phyloP scores from a whole-genome alignment of 192 early-diverging fungal species.

The Podila horticola region DNA sequence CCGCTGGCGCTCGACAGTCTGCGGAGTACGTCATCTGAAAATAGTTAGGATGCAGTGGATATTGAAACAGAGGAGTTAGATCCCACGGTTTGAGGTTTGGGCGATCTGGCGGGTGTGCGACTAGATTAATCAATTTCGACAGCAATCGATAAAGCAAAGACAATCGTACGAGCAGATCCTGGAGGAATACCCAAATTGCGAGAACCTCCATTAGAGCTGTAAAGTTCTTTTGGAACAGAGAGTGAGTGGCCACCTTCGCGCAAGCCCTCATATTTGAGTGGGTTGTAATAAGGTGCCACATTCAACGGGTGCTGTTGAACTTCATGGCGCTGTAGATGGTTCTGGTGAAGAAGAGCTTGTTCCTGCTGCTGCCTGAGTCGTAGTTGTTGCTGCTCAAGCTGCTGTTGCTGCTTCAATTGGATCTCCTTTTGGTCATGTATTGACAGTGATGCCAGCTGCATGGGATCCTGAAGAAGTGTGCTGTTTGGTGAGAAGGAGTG shows the following conservation, averaged over 20 bases:
- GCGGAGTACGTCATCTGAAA: neutral
- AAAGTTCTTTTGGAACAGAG: neutral
- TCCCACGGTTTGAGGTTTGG: neutral
- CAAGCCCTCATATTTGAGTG: slow-evolving; percentile 14
- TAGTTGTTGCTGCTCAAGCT: slow-evolving; percentile 10
- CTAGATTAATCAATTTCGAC: neutral
- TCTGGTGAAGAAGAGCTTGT: slow-evolving; percentile 18
- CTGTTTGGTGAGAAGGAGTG: slow-evolving; percentile 8
- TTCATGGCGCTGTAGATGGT: slow-evolving; percentile 7
- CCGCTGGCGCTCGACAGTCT: neutral
- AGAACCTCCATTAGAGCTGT: neutral
- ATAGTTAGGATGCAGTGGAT: neutral
- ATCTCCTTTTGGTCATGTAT: slow-evolving; percentile 19
- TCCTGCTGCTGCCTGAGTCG: slow-evolving; percentile 18
- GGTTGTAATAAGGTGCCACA: slow-evolving; percentile 8
- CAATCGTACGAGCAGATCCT: neutral
- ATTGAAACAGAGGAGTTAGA: neutral
- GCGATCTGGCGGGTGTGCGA: neutral
- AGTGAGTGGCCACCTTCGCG: neutral
- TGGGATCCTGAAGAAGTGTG: slow-evolving; percentile 17
- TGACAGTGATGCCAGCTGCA: slow-evolving; percentile 11
- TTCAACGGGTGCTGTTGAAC: slow-evolving; percentile 3
- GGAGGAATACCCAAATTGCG: neutral
- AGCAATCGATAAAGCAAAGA: neutral
- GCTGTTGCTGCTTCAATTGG: slow-evolving; percentile 28